phyloP scores from a whole-genome alignment of 805 yeast species.

The Candida nanaspora region DNA sequence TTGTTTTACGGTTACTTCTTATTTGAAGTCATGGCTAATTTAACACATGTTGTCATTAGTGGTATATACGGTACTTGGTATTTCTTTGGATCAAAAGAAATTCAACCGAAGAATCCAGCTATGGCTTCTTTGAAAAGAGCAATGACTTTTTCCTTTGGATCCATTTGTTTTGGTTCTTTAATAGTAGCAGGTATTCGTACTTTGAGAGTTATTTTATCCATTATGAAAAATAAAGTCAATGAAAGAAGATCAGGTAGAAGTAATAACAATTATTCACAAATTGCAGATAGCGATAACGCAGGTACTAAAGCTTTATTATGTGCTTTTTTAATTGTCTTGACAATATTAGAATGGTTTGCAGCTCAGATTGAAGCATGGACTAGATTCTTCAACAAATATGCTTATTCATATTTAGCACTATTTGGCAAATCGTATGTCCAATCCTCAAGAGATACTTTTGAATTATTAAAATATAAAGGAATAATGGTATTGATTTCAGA shows the following conservation, averaged over 20 bases:
- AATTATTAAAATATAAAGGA: conserved; percentile 70
- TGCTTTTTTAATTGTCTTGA: conserved; percentile 33
- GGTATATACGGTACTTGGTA: conserved; percentile 93
- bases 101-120: conserved; percentile 72
- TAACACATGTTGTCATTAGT: conserved; percentile 73
- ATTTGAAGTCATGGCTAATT: conserved; percentile 74
- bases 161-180: conserved; percentile 75
- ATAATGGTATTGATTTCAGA: conserved; percentile 81
- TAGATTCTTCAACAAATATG: conserved; percentile 83
- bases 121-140: conserved; percentile 73
- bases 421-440: conserved; percentile 74
- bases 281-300: conserved; percentile 38
- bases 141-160: conserved; percentile 80
- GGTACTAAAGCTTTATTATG: conserved; percentile 47
- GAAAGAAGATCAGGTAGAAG: conserved; percentile 7
- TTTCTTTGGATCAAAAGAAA: conserved; percentile 53
- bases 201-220: conserved; percentile 44
- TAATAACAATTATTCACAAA: background rate
- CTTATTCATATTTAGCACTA: conserved; percentile 78
- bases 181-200: conserved; percentile 72
- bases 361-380: conserved; percentile 34
- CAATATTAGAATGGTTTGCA: conserved; percentile 63
- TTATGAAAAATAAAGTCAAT: conserved; percentile 37
- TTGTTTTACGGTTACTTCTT: conserved; percentile 80
- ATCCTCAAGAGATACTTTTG: conserved; percentile 80